Evolutionary conservation across 306 rosid species (phyloP).

Genomic region (Vachellia collinsii): DNA sequence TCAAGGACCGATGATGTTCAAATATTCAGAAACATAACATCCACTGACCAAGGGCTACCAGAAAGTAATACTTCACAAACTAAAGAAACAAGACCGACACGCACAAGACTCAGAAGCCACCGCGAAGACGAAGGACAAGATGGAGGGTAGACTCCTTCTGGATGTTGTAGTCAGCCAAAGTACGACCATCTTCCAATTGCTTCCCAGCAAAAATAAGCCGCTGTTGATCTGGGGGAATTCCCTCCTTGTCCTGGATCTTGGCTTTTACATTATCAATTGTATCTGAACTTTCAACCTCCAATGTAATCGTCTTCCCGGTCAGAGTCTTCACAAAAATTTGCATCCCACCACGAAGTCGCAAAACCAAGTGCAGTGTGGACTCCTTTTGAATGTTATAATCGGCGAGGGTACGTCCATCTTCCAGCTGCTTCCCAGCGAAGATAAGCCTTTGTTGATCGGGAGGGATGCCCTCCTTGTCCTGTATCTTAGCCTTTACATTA

Average conservation of each 20-base stretch:
- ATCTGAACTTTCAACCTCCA: constrained; percentile 23
- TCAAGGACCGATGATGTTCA: background rate
- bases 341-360: constrained; percentile 17
- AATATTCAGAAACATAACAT: background rate
- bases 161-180: constrained; percentile 35
- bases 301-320: constrained; percentile 11
- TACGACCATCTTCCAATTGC: constrained; percentile 29
- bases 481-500: constrained; percentile 17
- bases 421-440: background rate
- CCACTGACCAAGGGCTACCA: background rate
- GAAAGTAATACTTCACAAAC: background rate
- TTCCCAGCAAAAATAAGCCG: constrained; percentile 26
- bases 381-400: constrained; percentile 44
- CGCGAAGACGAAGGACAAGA: constrained; percentile 20
- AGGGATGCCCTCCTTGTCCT: constrained; percentile 14
- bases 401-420: constrained; percentile 26
- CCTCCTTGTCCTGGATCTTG: constrained; percentile 26
- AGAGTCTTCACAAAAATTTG: constrained; percentile 15
- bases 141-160: constrained; percentile 29
- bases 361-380: background rate
- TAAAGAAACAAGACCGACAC: background rate
- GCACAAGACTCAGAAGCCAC: constrained; percentile 1
- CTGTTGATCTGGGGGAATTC: constrained; percentile 14
- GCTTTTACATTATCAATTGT: constrained; percentile 18
- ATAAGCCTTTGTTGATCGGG: constrained; percentile 26